Evolutionary conservation across 106 monocot genomes (phyloP).

Genomic region (Iris macrosiphon): DNA sequence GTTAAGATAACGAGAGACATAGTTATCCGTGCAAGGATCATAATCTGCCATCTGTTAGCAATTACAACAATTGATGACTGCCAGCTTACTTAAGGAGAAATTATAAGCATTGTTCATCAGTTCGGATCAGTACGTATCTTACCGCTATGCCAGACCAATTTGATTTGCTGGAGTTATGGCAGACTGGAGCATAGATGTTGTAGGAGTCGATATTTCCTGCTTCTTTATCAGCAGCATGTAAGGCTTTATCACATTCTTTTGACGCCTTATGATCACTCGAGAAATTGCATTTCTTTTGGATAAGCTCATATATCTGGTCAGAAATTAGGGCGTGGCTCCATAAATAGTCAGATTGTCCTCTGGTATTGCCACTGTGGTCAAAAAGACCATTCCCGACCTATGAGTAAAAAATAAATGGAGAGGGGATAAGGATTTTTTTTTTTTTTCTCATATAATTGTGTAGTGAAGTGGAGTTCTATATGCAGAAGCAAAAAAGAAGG

Average conservation of each 20-base stretch:
- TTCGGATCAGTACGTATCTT: background rate
- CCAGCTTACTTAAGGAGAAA: too few species aligned
- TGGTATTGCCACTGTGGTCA: background rate
- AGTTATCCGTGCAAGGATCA: constrained; percentile 11
- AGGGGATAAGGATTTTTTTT: too few species aligned
- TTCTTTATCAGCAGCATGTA: background rate
- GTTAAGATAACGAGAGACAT: constrained; percentile 11
- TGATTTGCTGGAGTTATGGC: constrained; percentile 3
- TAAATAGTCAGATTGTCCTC: constrained; percentile 6
- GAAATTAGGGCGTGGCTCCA: constrained; percentile 42
- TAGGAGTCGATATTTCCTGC: constrained; percentile 20
- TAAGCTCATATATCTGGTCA: constrained; percentile 11
- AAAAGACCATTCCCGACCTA: constrained; percentile 42
- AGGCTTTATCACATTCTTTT: constrained; percentile 7
- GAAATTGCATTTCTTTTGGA: constrained; percentile 18
- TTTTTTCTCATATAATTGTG: too few species aligned
- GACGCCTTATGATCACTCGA: background rate
- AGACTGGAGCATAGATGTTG: constrained; percentile 45
- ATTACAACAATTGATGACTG: too few species aligned
- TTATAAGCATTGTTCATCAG: background rate
- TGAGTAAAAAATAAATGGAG: background rate
- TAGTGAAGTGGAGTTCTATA: too few species aligned
- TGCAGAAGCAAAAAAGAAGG: background rate
- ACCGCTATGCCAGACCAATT: constrained; percentile 3
- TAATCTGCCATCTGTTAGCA: background rate